phyloP scores from a whole-genome alignment of 129 eudicot species.

The Chrysanthemum makinoi region DNA sequence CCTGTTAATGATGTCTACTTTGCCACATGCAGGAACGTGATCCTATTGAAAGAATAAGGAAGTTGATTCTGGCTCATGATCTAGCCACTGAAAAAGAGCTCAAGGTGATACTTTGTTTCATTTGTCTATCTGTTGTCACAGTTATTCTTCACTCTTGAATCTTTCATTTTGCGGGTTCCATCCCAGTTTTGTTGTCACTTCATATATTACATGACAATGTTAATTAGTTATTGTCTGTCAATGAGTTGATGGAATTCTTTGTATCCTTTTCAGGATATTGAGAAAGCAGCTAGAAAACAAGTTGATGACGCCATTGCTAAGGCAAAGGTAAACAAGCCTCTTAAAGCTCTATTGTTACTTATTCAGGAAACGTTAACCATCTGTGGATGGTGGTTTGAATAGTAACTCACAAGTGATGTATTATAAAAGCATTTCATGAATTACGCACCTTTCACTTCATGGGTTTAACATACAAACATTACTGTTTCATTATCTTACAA shows the following conservation, averaged over 20 bases:
- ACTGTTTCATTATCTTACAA: neutral
- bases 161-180: neutral
- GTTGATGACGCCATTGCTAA: conserved; percentile 96
- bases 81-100: conserved; percentile 82
- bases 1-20: neutral
- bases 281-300: conserved; percentile 81
- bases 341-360: neutral
- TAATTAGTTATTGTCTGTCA: neutral
- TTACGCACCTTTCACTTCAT: neutral
- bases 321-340: conserved; percentile 62
- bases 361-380: neutral
- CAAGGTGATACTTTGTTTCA: conserved; percentile 49
- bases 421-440: neutral
- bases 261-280: conserved; percentile 61
- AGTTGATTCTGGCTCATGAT: conserved; percentile 81
- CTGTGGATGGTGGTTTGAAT: neutral
- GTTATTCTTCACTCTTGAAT: neutral
- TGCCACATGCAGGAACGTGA: conserved; percentile 76
- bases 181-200: conserved; percentile 7
- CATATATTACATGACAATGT: conserved; percentile 3
- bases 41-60: conserved; percentile 87
- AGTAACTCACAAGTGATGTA: neutral
- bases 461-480: neutral
- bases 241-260: neutral
- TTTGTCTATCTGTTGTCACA: conserved; percentile 1